These are phyloP conservation scores for Rhytidiadelphus loreus DNA, from an alignment of 225 moss, liverwort and hornwort genomes.

Conservation along the genomic window DNA sequence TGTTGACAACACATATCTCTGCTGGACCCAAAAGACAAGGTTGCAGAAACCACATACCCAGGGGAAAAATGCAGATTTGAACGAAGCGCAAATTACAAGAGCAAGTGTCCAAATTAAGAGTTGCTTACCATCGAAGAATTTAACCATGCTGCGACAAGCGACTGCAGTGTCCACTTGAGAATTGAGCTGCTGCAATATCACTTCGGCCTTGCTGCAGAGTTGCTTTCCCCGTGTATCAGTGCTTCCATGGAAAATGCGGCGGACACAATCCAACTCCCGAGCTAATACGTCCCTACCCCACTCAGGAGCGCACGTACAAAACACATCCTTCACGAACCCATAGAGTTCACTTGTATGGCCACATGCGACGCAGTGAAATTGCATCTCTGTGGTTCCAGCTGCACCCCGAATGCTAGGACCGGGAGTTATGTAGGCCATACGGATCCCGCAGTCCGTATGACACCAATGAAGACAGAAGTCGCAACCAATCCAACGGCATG, in stretches of 20 bases:
- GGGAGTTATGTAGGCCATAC: conserved; percentile 82
- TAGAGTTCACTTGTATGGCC: conserved; percentile 94
- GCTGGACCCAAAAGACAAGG: neutral
- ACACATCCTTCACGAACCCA: conserved; percentile 97
- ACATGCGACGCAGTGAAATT: conserved; percentile 88
- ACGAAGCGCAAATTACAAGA: neutral
- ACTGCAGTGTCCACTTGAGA: conserved; percentile 53
- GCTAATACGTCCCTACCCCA: conserved; percentile 76
- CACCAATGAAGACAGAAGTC: conserved; percentile 99
- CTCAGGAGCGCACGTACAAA: conserved; percentile 80
- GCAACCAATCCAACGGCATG: conserved; percentile 98
- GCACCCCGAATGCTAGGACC: conserved; percentile 71
- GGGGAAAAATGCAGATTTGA: neutral
- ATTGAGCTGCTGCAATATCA: conserved; percentile 63
- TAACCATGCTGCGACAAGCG: conserved; percentile 79
- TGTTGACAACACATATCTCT: neutral
- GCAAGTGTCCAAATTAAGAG: neutral
- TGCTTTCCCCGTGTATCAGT: conserved; percentile 77
- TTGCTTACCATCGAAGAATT: conserved; percentile 76
- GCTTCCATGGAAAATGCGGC: conserved; percentile 79
- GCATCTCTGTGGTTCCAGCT: conserved; percentile 81
- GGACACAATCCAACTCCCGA: conserved; percentile 83
- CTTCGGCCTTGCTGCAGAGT: conserved; percentile 77
- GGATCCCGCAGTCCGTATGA: conserved; percentile 94
- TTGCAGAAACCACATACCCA: neutral